Percentiles rank a stretch among this genome's conserved stretches.
Evolutionary conservation across 441 rosid genomes (phyloP).

Genomic region (Daphne laureola): DNA sequence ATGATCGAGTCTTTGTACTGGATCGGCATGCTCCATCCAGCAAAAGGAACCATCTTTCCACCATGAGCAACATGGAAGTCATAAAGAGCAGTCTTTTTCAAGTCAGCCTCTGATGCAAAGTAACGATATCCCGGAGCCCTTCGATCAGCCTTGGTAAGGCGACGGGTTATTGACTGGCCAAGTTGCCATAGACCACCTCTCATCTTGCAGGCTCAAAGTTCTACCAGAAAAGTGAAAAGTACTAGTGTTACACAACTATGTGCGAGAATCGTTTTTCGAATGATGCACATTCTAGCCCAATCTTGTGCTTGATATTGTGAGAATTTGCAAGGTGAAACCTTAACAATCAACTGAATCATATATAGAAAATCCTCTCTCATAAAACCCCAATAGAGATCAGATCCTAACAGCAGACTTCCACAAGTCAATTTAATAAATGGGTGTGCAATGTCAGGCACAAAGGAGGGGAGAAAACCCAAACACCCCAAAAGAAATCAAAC

Average conservation of each 20-base stretch:
- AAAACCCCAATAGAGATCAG: too few species aligned
- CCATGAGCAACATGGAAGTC: slow-evolving; percentile 78
- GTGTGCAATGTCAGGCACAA: too few species aligned
- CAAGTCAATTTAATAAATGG: too few species aligned
- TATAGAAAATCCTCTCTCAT: too few species aligned
- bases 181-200: slow-evolving; percentile 96
- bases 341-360: too few species aligned
- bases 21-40: slow-evolving; percentile 99
- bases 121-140: slow-evolving; percentile 48
- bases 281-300: too few species aligned
- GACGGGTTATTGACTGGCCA: slow-evolving; percentile 82
- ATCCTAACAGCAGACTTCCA: too few species aligned
- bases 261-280: neutral
- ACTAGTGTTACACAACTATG: neutral
- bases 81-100: slow-evolving; percentile 79
- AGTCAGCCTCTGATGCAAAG: slow-evolving; percentile 69
- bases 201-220: slow-evolving; percentile 36
- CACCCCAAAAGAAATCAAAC: too few species aligned
- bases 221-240: slow-evolving; percentile 19
- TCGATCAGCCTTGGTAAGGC: slow-evolving; percentile 68
- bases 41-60: slow-evolving; percentile 96
- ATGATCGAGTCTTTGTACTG: slow-evolving; percentile 97
- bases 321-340: too few species aligned
- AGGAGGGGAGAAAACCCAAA: too few species aligned
- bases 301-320: too few species aligned